phyloP scores from a whole-genome alignment of 495 filamentous ascomycete genomes.

The Neurospora cerealis region DNA sequence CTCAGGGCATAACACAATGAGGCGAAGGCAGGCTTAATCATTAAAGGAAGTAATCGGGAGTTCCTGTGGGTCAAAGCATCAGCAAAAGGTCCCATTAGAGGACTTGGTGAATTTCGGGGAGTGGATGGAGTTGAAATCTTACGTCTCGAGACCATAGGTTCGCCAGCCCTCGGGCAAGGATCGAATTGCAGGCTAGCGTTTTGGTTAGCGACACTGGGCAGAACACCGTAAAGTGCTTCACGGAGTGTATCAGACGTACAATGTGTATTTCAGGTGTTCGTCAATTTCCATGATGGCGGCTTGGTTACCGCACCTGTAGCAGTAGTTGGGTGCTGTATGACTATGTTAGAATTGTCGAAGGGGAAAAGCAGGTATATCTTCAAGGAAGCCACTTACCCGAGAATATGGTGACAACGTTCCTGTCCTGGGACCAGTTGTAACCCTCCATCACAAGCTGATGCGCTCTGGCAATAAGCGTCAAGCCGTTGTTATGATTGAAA shows the following conservation, averaged over 20 bases:
- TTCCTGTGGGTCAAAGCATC: slow-evolving; percentile 3
- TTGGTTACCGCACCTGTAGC: slow-evolving; percentile 97
- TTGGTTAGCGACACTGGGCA: slow-evolving; percentile 8
- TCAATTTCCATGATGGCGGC: slow-evolving; percentile 99
- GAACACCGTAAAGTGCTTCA: neutral
- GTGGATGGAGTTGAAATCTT: slow-evolving; percentile 17
- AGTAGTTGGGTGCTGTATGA: slow-evolving; percentile 81
- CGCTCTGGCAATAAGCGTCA: slow-evolving; percentile 88
- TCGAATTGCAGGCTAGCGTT: slow-evolving; percentile 88
- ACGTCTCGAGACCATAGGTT: slow-evolving; percentile 97
- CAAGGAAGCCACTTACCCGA: slow-evolving; percentile 52
- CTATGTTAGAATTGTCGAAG: slow-evolving; percentile 5
- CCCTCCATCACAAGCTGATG: slow-evolving; percentile 98
- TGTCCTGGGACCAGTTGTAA: slow-evolving; percentile 95
- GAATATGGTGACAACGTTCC: slow-evolving; percentile 98
- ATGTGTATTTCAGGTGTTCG: slow-evolving; percentile 98
- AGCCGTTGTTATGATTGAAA: slow-evolving; percentile 98
- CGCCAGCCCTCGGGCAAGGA: slow-evolving; percentile 91
- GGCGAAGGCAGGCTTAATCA: slow-evolving; percentile 2
- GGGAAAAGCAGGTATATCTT: neutral
- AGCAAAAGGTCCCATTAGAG: neutral
- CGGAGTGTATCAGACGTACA: slow-evolving; percentile 53
- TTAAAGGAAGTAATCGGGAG: slow-evolving; percentile 19
- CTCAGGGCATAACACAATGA: slow-evolving; percentile 1
- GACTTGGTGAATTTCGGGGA: neutral